Base-by-base conservation (phyloP, 176 grass and related monocot genomes). In the Oryza punctata region DNA sequence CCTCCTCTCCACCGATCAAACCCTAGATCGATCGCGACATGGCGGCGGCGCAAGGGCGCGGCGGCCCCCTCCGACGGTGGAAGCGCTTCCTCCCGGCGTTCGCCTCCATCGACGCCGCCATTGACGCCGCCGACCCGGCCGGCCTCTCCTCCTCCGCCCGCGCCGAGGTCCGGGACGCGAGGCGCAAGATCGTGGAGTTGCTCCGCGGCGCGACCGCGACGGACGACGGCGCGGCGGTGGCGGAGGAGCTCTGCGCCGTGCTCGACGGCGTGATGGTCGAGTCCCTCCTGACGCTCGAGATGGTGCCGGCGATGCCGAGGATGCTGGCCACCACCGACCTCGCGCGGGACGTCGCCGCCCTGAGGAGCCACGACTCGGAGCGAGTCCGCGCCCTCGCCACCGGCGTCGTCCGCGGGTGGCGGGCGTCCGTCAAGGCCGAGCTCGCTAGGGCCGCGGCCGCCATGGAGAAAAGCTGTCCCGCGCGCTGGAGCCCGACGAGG, bases 51-150 rank as follows among this genome's bases (percentile, higher is more conserved):
- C 28, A 29, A 29, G 28, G 28, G 28, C 28, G 2, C 1, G 28
- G 28, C 28, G 28, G 28, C 28, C 28, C 28, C 28, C 1, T 29
- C 28, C 50, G 66, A 19, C 75, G 83, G 0, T 85, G 83, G 83
- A 70, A 63, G 74, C 83, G 5, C 1, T 78, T 78, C 75, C 12
- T 78, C 37, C 12, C 50, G 18, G 24, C 37, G 11, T 85, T 85
- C 50, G 65, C 3, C 26, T 11, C 19, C 37, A 23, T 85, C 65
- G 65, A 85, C 63, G 63, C 13, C 4, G 47, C 82, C 7, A 67
- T 68, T 11, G 73, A 69, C 61, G 44, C 29, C 21, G 11, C 37
- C 63, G 28, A 29, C 28, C 28, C 28, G 28, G 82, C 72, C 3
- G 82, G 4, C 3, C 1, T 13, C 72, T 5, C 1, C n/a, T 29